Evolutionary conservation across 306 rosid genomes (phyloP).

Genomic region (Fragaria iinumae): DNA sequence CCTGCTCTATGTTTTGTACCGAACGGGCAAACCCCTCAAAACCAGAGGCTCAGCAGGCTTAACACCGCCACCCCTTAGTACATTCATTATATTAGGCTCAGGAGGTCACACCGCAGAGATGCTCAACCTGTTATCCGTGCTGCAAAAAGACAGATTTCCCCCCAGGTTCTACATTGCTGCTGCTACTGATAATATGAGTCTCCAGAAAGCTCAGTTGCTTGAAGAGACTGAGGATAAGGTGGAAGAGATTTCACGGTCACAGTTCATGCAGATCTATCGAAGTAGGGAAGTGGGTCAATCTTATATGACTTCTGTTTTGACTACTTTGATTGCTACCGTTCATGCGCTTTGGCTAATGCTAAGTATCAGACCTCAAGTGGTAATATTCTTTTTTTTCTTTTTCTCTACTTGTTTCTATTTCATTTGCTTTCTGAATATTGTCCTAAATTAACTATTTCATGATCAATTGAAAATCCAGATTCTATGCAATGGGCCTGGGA

Average conservation of each 20-base stretch:
- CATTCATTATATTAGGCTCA: slow-evolving; percentile 32
- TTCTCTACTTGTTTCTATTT: slow-evolving; percentile 11
- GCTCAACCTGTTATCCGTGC: slow-evolving; percentile 71
- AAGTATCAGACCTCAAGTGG: slow-evolving; percentile 93
- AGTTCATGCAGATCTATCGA: slow-evolving; percentile 79
- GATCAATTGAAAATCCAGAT: background rate
- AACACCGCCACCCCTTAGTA: slow-evolving; percentile 25
- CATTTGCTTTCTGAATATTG: slow-evolving; percentile 29
- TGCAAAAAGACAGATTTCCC: slow-evolving; percentile 57
- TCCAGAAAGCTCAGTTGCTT: slow-evolving; percentile 67
- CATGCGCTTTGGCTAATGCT: slow-evolving; percentile 83
- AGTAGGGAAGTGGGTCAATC: slow-evolving; percentile 98
- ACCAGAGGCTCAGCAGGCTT: slow-evolving; percentile 25
- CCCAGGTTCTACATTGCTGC: slow-evolving; percentile 82
- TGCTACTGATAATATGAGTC: slow-evolving; percentile 92
- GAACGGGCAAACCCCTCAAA: slow-evolving; percentile 34
- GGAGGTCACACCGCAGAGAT: slow-evolving; percentile 96
- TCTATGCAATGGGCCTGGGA: slow-evolving; percentile 1
- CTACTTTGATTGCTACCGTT: slow-evolving; percentile 59
- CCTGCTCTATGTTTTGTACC: slow-evolving; percentile 33
- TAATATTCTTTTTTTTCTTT: slow-evolving; percentile 23
- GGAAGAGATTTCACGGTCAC: slow-evolving; percentile 32
- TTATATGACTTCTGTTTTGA: slow-evolving; percentile 83
- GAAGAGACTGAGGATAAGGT: slow-evolving; percentile 58
- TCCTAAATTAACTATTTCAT: background rate